These are phyloP conservation scores for Cephaloascus albidus DNA, from an alignment of 805 yeast species.

Conservation along the genomic window DNA sequence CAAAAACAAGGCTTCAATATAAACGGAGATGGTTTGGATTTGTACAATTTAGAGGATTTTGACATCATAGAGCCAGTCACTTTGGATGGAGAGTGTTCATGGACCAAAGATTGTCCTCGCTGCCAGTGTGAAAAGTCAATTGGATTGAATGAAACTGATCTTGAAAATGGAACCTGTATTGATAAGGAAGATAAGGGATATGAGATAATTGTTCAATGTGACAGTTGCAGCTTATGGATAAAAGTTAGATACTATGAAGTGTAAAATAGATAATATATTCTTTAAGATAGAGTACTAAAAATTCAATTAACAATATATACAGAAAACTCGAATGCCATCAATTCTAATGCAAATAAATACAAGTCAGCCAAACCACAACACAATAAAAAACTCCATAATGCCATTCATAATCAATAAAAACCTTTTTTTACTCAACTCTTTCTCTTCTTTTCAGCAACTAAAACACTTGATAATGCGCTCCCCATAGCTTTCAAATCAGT, in stretches of 20 bases:
- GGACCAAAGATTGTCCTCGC: constrained; percentile 56
- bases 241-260: constrained; percentile 58
- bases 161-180: constrained; percentile 40
- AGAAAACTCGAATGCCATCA: too few species aligned
- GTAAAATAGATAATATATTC: constrained; percentile 8
- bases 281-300: too few species aligned
- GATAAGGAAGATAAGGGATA: constrained; percentile 42
- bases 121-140: constrained; percentile 49
- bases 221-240: constrained; percentile 80
- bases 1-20: constrained; percentile 27
- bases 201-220: constrained; percentile 71
- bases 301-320: too few species aligned
- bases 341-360: too few species aligned
- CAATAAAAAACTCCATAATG: too few species aligned
- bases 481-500: constrained; percentile 69
- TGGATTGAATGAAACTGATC: constrained; percentile 47
- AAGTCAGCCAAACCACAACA: too few species aligned
- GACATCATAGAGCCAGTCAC: constrained; percentile 21
- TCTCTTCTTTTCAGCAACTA: constrained; percentile 46
- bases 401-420: too few species aligned
- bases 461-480: constrained; percentile 54
- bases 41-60: constrained; percentile 57
- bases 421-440: background rate
- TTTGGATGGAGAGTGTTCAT: constrained; percentile 19
- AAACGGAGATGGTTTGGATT: constrained; percentile 66